Percentiles rank a stretch among this genome's conserved stretches.
These are phyloP conservation scores for Senna tora DNA, from an alignment of 306 rosid species.

Conservation along the genomic window DNA sequence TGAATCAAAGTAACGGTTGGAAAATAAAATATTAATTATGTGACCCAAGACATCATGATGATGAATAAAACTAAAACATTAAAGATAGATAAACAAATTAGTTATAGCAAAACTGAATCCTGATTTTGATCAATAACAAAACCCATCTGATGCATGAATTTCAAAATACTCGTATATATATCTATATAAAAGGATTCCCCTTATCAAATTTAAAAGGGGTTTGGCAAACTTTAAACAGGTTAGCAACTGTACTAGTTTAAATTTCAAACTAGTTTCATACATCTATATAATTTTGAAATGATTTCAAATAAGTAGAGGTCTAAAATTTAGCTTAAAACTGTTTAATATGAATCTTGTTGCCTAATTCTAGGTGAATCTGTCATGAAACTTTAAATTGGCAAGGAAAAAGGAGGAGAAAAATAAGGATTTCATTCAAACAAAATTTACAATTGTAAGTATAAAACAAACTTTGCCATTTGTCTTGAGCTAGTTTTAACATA, in stretches of 20 bases:
- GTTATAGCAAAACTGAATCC: not conserved
- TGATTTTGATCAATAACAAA: slow-evolving; percentile 12
- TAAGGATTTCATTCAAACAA: not conserved
- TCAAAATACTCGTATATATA: slow-evolving; percentile 12
- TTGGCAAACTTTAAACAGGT: not conserved
- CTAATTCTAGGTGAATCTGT: not conserved
- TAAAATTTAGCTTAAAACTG: not conserved
- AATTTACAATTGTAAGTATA: no score
- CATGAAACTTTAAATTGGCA: not conserved
- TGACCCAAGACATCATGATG: not conserved
- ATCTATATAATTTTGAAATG: not conserved
- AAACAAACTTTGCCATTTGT: not conserved
- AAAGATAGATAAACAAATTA: slow-evolving; percentile 13
- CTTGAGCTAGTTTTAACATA: not conserved
- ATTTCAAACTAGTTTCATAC: not conserved
- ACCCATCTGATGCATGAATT: not conserved
- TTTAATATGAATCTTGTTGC: not conserved
- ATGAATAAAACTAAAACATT: slow-evolving; percentile 20
- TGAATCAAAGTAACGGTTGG: slow-evolving; percentile 12
- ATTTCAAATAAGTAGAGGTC: not conserved
- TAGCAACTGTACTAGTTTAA: not conserved
- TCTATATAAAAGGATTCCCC: not conserved
- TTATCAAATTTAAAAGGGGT: slow-evolving; percentile 14
- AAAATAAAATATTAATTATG: slow-evolving; percentile 7
- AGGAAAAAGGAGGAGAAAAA: not conserved